Evolutionary conservation across 2,329 filamentous ascomycete genomes (phyloP).

Genomic region (Stagonosporopsis vannaccii): DNA sequence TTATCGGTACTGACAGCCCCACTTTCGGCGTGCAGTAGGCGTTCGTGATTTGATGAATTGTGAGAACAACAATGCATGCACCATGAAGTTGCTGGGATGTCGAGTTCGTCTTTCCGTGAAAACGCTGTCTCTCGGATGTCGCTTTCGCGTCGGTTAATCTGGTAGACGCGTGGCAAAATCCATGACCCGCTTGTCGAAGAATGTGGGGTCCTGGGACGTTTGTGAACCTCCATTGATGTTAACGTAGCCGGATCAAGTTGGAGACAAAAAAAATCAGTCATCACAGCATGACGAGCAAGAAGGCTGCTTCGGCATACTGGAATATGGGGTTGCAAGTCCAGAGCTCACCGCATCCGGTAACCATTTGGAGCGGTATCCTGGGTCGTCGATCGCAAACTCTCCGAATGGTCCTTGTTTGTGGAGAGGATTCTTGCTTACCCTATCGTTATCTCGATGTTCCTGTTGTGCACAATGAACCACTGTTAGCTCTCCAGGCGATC

Average conservation of each 20-base stretch:
- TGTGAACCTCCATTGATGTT: not conserved
- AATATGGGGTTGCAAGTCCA: not conserved
- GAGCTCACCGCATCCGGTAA: too few relatives aligned
- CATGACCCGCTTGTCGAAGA: not conserved
- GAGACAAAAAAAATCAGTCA: not conserved
- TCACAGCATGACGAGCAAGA: not conserved
- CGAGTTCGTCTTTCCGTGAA: not conserved
- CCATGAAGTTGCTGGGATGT: not conserved
- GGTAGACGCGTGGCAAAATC: not conserved
- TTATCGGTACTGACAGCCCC: constrained; percentile 14
- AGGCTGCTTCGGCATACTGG: not conserved
- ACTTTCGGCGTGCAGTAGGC: not conserved
- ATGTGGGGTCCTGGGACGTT: not conserved
- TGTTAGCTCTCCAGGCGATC: constrained; percentile 10
- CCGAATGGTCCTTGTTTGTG: constrained; percentile 1
- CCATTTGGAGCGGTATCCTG: not conserved
- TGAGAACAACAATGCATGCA: not conserved
- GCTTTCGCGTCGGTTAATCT: constrained; percentile 5
- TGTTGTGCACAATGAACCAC: not conserved
- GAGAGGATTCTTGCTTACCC: constrained; percentile 4
- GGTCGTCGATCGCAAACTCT: constrained; percentile 3
- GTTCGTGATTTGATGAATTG: not conserved
- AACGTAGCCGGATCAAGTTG: not conserved
- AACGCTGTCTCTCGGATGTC: not conserved
- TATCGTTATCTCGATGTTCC: constrained; percentile 18